Evolutionary conservation across 371 early-diverging fungal species (phyloP).

Genomic region (Catenaria anguillulae): DNA sequence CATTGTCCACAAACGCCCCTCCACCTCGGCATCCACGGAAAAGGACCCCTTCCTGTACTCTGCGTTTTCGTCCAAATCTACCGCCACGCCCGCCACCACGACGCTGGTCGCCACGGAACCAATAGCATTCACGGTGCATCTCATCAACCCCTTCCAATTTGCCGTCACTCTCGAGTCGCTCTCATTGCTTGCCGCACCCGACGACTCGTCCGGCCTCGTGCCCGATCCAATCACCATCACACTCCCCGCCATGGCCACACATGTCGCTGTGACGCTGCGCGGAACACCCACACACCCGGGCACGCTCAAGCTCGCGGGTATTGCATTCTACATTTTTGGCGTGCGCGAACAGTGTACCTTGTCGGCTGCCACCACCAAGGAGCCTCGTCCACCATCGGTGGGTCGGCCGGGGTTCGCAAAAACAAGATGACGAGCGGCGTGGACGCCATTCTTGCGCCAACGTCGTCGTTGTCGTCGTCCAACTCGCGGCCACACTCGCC

Average conservation of each 20-base stretch:
- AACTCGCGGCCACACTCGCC: neutral
- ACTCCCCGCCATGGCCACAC: neutral
- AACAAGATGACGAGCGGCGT: neutral
- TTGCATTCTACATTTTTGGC: constrained; percentile 7
- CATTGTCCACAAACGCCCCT: neutral
- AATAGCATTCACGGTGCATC: neutral
- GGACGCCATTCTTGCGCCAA: neutral
- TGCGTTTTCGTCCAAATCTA: neutral
- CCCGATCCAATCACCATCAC: neutral
- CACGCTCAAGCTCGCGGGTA: neutral
- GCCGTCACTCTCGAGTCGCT: neutral
- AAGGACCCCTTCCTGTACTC: constrained; percentile 2
- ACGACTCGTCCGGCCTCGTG: neutral
- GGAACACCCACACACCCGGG: neutral
- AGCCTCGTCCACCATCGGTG: neutral
- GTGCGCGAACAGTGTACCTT: neutral
- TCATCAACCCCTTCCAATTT: constrained; percentile 9
- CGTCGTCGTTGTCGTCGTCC: neutral
- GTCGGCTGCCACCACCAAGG: neutral
- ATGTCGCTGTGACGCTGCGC: neutral
- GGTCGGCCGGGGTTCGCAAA: too few relatives aligned
- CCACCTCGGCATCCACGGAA: neutral
- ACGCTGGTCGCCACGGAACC: neutral
- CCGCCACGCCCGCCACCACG: neutral
- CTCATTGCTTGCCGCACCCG: neutral